Conservation (phyloP, 805 yeast species). For the Sugiyamaella lignohabitans region DNA sequence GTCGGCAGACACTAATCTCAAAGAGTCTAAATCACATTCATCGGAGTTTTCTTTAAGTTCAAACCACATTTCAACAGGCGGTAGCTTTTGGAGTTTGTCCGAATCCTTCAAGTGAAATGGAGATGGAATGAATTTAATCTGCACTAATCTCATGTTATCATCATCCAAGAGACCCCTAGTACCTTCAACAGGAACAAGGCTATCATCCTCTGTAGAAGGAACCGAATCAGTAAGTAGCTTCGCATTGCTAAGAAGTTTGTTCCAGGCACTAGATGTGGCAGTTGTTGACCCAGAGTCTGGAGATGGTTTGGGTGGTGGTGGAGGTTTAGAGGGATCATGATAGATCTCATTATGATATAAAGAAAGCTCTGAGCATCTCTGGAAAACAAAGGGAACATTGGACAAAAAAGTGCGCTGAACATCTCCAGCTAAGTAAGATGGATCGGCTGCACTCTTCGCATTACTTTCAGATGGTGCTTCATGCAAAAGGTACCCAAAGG, state of each 20-base stretch:
- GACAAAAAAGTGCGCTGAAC: constrained; percentile 23
- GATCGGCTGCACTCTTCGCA: too few species aligned
- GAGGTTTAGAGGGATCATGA: constrained; percentile 11
- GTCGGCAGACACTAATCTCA: constrained; percentile 41
- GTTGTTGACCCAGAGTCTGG: background rate
- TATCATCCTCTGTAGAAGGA: background rate
- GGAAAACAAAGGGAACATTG: constrained; percentile 25
- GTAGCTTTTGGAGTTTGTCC: constrained; percentile 32
- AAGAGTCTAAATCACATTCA: constrained; percentile 34
- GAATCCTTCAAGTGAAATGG: constrained; percentile 27
- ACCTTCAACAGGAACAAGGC: background rate
- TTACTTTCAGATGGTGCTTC: constrained; percentile 7
- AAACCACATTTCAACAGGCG: constrained; percentile 54
- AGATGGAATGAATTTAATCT: constrained; percentile 43
- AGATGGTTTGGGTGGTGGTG: background rate
- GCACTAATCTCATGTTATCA: constrained; percentile 35
- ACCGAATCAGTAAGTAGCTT: background rate
- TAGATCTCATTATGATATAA: constrained; percentile 18
- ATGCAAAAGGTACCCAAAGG: constrained; percentile 29
- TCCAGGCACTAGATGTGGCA: background rate
- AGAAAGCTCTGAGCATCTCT: constrained; percentile 23
- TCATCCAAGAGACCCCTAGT: constrained; percentile 15
- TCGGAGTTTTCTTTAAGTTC: constrained; percentile 34
- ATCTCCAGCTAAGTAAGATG: constrained; percentile 5
- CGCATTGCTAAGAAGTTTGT: background rate